Conservation (phyloP, 352 stramenopile species). For the Pythium periplocum region DNA sequence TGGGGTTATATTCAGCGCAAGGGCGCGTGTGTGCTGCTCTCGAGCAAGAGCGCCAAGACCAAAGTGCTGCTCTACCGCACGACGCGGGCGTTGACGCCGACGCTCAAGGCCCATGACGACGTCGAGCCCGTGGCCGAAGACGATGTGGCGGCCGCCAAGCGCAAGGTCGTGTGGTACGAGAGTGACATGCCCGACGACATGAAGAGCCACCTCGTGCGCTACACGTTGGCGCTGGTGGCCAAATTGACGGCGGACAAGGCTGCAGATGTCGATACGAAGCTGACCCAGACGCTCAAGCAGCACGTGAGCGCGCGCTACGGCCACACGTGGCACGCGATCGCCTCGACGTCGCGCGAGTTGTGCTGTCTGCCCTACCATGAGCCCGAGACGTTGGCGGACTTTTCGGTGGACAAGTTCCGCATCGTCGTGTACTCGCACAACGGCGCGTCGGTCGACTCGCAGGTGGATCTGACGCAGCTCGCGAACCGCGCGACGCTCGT, state of each 20-base stretch:
- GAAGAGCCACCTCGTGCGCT: slow-evolving; percentile 31
- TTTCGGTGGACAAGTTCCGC: slow-evolving; percentile 44
- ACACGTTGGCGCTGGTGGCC: slow-evolving; percentile 33
- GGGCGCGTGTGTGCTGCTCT: slow-evolving; percentile 56
- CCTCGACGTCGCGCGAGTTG: slow-evolving; percentile 45
- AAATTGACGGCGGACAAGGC: slow-evolving; percentile 24
- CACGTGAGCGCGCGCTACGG: slow-evolving; percentile 57
- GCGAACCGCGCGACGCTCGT: slow-evolving; percentile 53
- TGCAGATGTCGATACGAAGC: slow-evolving; percentile 32
- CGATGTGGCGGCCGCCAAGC: slow-evolving; percentile 11
- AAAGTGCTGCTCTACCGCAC: slow-evolving; percentile 76
- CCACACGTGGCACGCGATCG: slow-evolving; percentile 67
- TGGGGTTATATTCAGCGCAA: slow-evolving; percentile 35
- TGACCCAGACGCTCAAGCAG: slow-evolving; percentile 64
- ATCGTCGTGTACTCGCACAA: slow-evolving; percentile 70
- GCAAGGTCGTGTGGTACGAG: slow-evolving; percentile 46
- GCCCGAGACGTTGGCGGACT: slow-evolving; percentile 35
- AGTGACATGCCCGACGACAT: slow-evolving; percentile 52
- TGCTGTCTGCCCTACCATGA: slow-evolving; percentile 52
- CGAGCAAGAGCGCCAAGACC: slow-evolving; percentile 52
- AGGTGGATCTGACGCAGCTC: slow-evolving; percentile 55
- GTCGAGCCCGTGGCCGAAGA: slow-evolving; percentile 20
- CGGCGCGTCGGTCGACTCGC: slow-evolving; percentile 39
- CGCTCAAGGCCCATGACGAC: slow-evolving; percentile 23
- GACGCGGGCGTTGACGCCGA: slow-evolving; percentile 26